These are phyloP conservation scores for Dicorynia guianensis DNA, from an alignment of 306 rosid genomes.

Conservation along the genomic window DNA sequence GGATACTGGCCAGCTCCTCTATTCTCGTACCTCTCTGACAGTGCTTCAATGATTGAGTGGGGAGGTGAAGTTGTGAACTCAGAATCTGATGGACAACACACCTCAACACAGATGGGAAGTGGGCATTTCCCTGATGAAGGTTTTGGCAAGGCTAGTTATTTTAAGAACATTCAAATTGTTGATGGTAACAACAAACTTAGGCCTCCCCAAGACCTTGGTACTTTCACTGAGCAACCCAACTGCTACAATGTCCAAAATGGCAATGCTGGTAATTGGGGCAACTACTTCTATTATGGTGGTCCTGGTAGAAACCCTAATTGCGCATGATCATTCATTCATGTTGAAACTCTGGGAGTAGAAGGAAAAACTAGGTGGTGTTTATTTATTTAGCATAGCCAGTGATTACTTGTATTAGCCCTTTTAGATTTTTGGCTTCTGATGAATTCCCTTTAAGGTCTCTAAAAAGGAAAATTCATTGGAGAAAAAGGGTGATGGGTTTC, in stretches of 20 bases:
- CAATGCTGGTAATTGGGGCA: constrained; percentile 6
- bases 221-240: neutral
- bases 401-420: constrained; percentile 26
- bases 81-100: constrained; percentile 20
- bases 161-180: constrained; percentile 31
- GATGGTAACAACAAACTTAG: neutral
- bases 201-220: neutral
- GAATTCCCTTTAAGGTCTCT: constrained; percentile 45
- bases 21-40: constrained; percentile 29
- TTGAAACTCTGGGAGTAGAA: neutral
- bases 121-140: constrained; percentile 44
- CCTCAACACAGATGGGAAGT: constrained; percentile 44
- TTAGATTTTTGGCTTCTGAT: constrained; percentile 40
- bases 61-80: constrained; percentile 39
- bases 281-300: constrained; percentile 34
- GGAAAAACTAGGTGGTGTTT: constrained; percentile 17
- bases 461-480: constrained; percentile 51
- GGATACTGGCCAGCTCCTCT: constrained; percentile 42
- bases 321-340: neutral
- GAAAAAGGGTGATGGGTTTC: constrained; percentile 44
- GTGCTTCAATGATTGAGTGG: constrained; percentile 29
- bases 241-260: constrained; percentile 23
- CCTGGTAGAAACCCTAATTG: constrained; percentile 36
- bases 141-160: constrained; percentile 30
- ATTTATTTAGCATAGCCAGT: constrained; percentile 45